Conservation (phyloP, 2,329 filamentous ascomycete genomes). For the Thielaviopsis musarum region DNA sequence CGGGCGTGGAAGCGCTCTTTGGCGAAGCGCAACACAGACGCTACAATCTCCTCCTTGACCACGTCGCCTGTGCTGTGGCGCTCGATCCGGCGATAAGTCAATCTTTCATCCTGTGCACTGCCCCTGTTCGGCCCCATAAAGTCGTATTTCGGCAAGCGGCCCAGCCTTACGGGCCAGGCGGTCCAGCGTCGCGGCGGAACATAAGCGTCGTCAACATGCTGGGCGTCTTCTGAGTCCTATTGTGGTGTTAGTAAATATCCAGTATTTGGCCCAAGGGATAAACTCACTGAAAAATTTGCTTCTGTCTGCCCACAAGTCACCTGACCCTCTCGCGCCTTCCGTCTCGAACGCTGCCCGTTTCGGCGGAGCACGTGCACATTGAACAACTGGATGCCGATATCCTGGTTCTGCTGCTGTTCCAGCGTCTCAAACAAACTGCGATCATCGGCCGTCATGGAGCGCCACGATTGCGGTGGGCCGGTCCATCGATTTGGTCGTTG, state of each 20-base stretch:
- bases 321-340: constrained; percentile 13
- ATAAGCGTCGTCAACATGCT: constrained; percentile 13
- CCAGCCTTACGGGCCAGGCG: constrained; percentile 61
- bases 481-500: constrained; percentile 55
- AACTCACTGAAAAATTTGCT: constrained; percentile 11
- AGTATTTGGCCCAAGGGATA: not conserved
- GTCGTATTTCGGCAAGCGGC: constrained; percentile 34
- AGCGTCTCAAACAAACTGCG: constrained; percentile 46
- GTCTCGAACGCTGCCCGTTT: not conserved
- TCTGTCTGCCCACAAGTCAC: constrained; percentile 12
- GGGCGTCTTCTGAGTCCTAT: constrained; percentile 7
- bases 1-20: constrained; percentile 3
- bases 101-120: not conserved
- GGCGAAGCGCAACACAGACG: constrained; percentile 2
- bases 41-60: constrained; percentile 8
- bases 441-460: constrained; percentile 41
- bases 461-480: constrained; percentile 54
- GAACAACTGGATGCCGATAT: constrained; percentile 64
- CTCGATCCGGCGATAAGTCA: not conserved
- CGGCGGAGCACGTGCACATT: constrained; percentile 54
- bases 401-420: constrained; percentile 42
- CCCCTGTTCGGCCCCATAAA: not conserved
- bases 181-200: constrained; percentile 51
- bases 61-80: not conserved
- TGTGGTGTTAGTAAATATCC: not conserved